Evolutionary conservation across 768 basidiomycete genomes (phyloP), one percentile per base, ranked within the genome.

Genomic region (Lactarius sanguifluus): DNA sequence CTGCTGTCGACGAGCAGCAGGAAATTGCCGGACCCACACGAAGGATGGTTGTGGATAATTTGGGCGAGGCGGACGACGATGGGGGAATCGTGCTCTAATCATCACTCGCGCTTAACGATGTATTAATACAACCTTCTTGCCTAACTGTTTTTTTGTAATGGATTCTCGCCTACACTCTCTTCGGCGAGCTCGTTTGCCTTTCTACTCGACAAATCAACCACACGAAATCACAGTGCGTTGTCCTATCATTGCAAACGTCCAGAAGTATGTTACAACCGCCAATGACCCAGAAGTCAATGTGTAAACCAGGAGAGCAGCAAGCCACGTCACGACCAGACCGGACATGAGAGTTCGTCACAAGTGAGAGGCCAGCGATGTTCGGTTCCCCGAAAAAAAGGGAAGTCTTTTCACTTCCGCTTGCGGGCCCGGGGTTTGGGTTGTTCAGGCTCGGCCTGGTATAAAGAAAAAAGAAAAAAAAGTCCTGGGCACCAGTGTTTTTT

Each of bases 11-110:
- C 12, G 23, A 52, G 25, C 47, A 25, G 7, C 50, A 2, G 12
- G 43, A 36, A 23, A 43, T 36, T 3, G 36, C 32, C 13, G 47
- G 36, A 7, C 56, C 25, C 23, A 47, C 52, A 20, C 36, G 30
- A 20, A 52, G 59, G 41, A 18, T n/a, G 28, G 25, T 23, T 47
- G 36, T 56, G n/a, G 59, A 57, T 34, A 59, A 59, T 45, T 55
- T 54, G 15, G 54, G 40, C 23, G 64, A 30, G 5, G 32, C 16
- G 20, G 57, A 57, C 20, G 20, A 52, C 20, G 69, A 68, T 16
- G 62, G 55, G 18, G 69, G 70, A 16, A 30, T 71, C 28, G 32
- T 66, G 30, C 65, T 71, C 59, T 71, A 43, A 63, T 43, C 47
- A n/a, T 40, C 38, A 10, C 30, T 40, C 30, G 20, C 41, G 10